Evolutionary conservation across 371 early-diverging fungal species (phyloP), one percentile per base, ranked within the genome.

Genomic region (Mucor indicus): DNA sequence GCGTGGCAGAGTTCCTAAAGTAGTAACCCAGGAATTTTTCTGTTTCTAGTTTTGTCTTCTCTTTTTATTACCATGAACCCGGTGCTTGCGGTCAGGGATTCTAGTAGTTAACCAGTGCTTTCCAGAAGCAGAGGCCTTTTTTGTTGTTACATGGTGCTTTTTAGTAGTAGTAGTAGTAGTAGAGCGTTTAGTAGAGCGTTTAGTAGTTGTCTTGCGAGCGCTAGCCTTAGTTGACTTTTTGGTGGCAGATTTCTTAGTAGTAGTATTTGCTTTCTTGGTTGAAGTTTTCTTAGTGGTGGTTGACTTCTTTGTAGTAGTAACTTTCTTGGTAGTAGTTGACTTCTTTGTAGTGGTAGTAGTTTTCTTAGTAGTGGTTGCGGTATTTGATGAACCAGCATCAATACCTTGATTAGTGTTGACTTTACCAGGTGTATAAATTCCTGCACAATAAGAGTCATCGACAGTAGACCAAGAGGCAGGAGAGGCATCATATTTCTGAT

Each of bases 371-470:
- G 20, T 5, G 15, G 45, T 32, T 11, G 6, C 24, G 10, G 3
- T 19, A 3, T 15, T 8, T n/a, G 36, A 23, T 16, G 53, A 42
- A 17, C 52, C 47, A 38, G 44, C 47, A 12, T 31, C 20, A 32
- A 59, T 19, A 5, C 59, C 60, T 50, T 60, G 60, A 12, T 49
- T 47, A 13, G 44, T 27, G 19, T 60, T 60, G 3, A 41, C 25
- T 17, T 53, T 53, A 19, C 58, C 62, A 30, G 50, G 50, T 4
- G 57, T 62, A 40, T 58, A 58, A 15, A 63, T 55, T 11, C 64
- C 64, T 9, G 7, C 38, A 33, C 64, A 63, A 22, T 58, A 39
- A 11, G 64, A 58, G 23, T 33, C 15, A 38, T 51, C 46, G 3
- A 55, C 60, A 1, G 55, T 51, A 27, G 41, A 22, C 64, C 64